These are phyloP conservation scores for Inga laurina DNA, from an alignment of 306 rosid species.

Conservation along the genomic window DNA sequence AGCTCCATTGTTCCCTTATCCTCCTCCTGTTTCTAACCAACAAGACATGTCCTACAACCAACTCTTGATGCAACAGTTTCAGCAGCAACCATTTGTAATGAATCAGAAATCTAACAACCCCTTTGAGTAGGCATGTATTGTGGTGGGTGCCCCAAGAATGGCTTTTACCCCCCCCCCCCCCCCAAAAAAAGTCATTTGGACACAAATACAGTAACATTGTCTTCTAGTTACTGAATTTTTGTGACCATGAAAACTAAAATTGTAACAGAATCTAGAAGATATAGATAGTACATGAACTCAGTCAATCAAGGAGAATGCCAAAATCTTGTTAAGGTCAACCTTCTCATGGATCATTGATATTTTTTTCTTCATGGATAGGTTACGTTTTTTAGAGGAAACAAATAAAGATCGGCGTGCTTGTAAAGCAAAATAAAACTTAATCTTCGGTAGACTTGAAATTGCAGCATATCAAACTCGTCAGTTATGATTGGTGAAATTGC, in stretches of 20 bases:
- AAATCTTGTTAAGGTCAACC: neutral
- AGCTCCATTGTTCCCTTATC: neutral
- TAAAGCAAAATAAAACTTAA: neutral
- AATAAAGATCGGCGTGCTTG: neutral
- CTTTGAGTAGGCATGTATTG: slow-evolving; percentile 25
- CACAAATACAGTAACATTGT: neutral
- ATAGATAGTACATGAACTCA: neutral
- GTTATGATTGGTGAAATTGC: neutral
- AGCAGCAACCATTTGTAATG: slow-evolving; percentile 8
- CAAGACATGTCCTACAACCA: slow-evolving; percentile 26
- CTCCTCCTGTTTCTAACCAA: neutral
- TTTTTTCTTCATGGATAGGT: neutral
- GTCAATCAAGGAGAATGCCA: neutral
- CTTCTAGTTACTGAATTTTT: neutral
- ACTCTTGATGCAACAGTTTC: slow-evolving; percentile 22
- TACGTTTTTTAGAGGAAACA: neutral
- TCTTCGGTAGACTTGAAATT: neutral
- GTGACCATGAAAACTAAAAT: neutral
- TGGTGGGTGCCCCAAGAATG: neutral
- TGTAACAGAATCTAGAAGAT: neutral
- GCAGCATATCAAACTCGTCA: neutral
- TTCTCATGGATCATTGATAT: neutral
- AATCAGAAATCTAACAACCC: slow-evolving; percentile 36
- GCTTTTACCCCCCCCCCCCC: neutral
- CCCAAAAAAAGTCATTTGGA: neutral